Evolutionary conservation across 2,329 filamentous ascomycete genomes (phyloP).

Genomic region (Exophiala mesophila): DNA sequence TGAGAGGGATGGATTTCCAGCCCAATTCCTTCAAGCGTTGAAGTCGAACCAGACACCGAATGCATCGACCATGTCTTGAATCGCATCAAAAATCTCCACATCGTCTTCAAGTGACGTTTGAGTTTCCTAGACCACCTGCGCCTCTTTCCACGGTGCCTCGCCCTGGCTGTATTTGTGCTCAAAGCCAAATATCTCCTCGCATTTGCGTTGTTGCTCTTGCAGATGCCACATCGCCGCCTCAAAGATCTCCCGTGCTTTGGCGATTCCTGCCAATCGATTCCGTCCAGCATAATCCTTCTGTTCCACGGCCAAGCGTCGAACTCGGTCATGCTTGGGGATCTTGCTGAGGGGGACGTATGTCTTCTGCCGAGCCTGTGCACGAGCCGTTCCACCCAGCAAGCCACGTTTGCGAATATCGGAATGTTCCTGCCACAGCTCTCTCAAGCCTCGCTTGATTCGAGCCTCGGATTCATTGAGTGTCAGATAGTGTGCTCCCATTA

Average conservation of each 20-base stretch:
- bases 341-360: conserved; percentile 5
- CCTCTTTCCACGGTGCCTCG: not conserved
- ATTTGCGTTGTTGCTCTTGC: not conserved
- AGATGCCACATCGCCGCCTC: not conserved
- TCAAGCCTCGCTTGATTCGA: not conserved
- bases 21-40: not conserved
- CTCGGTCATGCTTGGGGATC: not conserved
- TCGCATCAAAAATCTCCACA: not conserved
- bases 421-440: conserved; percentile 11
- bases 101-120: not conserved
- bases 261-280: conserved; percentile 4
- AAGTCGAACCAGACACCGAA: not conserved
- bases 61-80: not conserved
- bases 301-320: conserved; percentile 11
- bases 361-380: conserved; percentile 4
- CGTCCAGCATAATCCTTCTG: conserved; percentile 7
- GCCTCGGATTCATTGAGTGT: conserved; percentile 1
- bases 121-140: not conserved
- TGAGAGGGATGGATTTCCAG: no score
- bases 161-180: not conserved
- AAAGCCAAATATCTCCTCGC: not conserved
- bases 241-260: not conserved
- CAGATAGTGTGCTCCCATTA: not conserved
- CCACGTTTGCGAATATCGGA: conserved; percentile 12
- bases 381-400: conserved; percentile 13